These are phyloP conservation scores for Pseudohalonectria lignicola DNA, from an alignment of 2,329 filamentous ascomycete species.

Conservation along the genomic window DNA sequence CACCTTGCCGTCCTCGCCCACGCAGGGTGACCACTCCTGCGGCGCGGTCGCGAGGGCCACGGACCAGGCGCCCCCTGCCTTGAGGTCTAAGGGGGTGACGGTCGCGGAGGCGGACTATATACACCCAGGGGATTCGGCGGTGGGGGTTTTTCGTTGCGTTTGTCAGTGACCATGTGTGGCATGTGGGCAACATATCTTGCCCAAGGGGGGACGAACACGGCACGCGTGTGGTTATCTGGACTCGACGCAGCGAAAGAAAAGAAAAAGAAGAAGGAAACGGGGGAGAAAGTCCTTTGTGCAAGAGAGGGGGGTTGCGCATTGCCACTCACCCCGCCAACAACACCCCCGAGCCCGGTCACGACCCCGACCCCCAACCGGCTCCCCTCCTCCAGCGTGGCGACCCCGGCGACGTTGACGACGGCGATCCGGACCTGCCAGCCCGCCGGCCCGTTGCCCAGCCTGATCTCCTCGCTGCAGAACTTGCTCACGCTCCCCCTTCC, in stretches of 20 bases:
- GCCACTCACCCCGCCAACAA: conserved; percentile 7
- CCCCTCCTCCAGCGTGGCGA: conserved; percentile 7
- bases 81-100: conserved; percentile 4
- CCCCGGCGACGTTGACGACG: conserved; percentile 8
- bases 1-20: conserved; percentile 7
- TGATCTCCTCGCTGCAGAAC: conserved; percentile 12
- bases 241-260: neutral
- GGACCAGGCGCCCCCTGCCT: conserved; percentile 5
- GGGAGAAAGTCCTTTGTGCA: too few relatives aligned
- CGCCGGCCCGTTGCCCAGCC: conserved; percentile 9
- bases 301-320: too few relatives aligned
- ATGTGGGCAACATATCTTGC: too few relatives aligned
- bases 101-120: conserved; percentile 2
- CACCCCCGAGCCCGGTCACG: conserved; percentile 8
- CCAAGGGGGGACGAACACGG: too few relatives aligned
- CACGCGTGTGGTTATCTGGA: too few relatives aligned
- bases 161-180: too few relatives aligned
- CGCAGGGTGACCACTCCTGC: conserved; percentile 10
- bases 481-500: conserved; percentile 6
- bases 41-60: conserved; percentile 6
- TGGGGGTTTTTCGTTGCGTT: too few relatives aligned
- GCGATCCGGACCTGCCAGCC: conserved; percentile 12
- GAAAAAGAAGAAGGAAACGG: neutral
- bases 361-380: conserved; percentile 8
- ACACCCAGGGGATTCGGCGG: too few relatives aligned